A percentile compares a stretch with the other conserved stretches of the same genome.
Evolutionary conservation across 2,329 filamentous ascomycete species (phyloP).

Genomic region (Trichoderma simmonsii): DNA sequence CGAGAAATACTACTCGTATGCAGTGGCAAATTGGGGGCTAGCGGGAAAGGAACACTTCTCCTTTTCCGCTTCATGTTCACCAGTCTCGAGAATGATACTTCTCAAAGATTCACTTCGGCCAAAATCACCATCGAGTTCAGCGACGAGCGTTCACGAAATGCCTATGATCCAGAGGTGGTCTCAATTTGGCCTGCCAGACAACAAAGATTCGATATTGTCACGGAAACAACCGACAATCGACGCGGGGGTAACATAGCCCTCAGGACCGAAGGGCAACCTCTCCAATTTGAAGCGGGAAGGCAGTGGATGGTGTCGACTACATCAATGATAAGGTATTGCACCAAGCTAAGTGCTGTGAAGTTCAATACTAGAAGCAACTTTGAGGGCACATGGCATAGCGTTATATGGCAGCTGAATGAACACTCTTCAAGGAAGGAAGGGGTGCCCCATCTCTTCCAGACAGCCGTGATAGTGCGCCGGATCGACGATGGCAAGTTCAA

Average conservation of each 20-base stretch:
- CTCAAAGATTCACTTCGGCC: neutral
- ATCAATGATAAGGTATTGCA: rapidly evolving
- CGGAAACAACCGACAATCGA: too few relatives aligned
- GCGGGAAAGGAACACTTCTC: neutral
- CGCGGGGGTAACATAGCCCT: too few relatives aligned
- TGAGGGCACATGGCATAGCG: neutral
- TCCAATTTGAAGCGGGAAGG: too few relatives aligned
- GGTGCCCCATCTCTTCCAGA: neutral
- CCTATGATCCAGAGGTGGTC: neutral
- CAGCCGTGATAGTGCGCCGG: neutral
- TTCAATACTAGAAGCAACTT: too few relatives aligned
- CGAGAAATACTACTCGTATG: neutral
- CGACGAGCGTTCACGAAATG: neutral
- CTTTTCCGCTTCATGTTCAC: neutral
- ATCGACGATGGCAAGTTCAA: rapidly evolving
- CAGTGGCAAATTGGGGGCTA: neutral
- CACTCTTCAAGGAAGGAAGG: neutral
- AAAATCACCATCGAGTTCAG: neutral
- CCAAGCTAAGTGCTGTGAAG: neutral
- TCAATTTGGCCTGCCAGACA: neutral
- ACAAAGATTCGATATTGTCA: neutral
- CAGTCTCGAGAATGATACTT: neutral
- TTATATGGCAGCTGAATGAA: neutral
- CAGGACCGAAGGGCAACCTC: too few relatives aligned
- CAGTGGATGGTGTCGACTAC: too few relatives aligned